phyloP scores from a whole-genome alignment of 371 early-diverging fungal species.

The Blyttiomyces sp. region DNA sequence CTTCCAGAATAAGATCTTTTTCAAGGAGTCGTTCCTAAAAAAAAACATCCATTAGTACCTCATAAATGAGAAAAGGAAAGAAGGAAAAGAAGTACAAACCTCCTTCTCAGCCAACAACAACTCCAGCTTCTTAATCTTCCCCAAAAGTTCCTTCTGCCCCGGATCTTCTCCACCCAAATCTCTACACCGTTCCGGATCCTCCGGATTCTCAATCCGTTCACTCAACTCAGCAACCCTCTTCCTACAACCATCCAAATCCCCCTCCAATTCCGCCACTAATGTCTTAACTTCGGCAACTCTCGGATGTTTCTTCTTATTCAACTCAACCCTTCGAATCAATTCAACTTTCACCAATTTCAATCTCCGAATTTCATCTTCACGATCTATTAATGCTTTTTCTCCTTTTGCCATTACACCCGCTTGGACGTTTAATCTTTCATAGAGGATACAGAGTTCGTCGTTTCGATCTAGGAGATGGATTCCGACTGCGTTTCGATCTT shows the following conservation, averaged over 20 bases:
- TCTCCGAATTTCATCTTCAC: slow-evolving; percentile 44
- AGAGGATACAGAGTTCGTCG: slow-evolving; percentile 55
- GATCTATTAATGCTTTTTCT: slow-evolving; percentile 29
- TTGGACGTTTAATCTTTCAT: slow-evolving; percentile 49
- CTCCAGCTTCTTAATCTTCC: slow-evolving; percentile 46
- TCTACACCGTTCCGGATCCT: slow-evolving; percentile 38
- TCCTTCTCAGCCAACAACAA: slow-evolving; percentile 49
- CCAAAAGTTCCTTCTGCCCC: slow-evolving; percentile 34
- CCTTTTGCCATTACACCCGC: slow-evolving; percentile 35
- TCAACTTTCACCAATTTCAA: slow-evolving; percentile 37
- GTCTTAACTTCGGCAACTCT: slow-evolving; percentile 8
- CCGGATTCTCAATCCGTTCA: slow-evolving; percentile 42
- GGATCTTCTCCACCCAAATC: slow-evolving; percentile 49
- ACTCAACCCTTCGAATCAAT: slow-evolving; percentile 33
- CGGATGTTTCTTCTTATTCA: slow-evolving; percentile 27
- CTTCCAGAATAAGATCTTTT: slow-evolving; percentile 52
- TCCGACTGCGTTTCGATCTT: slow-evolving; percentile 48
- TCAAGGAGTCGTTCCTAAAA: slow-evolving; percentile 47
- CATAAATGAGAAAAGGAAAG: background rate
- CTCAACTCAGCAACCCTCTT: slow-evolving; percentile 29
- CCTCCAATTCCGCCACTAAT: slow-evolving; percentile 23
- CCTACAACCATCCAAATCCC: slow-evolving; percentile 27
- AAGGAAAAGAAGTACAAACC: slow-evolving; percentile 22
- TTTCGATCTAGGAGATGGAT: slow-evolving; percentile 49
- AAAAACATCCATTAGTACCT: background rate